A percentile compares a stretch with the other conserved stretches of the same genome.
Conservation (phyloP, 176 grass and related monocot species). For the Oryza rufipogon region DNA sequence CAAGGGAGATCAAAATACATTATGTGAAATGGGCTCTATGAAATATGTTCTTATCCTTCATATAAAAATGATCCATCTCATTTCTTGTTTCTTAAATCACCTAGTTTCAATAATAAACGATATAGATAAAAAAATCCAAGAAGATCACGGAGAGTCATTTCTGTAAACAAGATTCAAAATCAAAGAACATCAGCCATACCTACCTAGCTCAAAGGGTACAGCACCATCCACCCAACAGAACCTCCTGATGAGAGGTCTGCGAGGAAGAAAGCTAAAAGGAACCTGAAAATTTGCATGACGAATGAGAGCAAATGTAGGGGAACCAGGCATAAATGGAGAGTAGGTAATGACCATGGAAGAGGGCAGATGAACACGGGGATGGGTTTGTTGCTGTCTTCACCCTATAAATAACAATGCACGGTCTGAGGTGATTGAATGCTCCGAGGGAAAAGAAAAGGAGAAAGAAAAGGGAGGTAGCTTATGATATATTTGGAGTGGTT, state of each 20-base stretch:
- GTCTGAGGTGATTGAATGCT: constrained; percentile 44
- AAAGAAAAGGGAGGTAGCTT: neutral
- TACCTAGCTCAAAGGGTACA: constrained; percentile 10
- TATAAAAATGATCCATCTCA: neutral
- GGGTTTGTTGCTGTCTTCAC: constrained; percentile 3
- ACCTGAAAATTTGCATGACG: neutral
- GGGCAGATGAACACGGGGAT: neutral
- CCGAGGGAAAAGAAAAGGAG: neutral
- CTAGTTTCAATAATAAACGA: neutral
- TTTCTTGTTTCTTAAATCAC: neutral
- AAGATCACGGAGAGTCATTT: neutral
- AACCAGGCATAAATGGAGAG: constrained; percentile 24
- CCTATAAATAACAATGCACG: constrained; percentile 54
- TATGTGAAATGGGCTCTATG: neutral
- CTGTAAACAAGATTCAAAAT: neutral
- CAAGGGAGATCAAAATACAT: neutral
- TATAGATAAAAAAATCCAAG: neutral
- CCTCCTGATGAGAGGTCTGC: constrained; percentile 15
- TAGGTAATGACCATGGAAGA: constrained; percentile 24
- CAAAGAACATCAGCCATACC: constrained; percentile 17
- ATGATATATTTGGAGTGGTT: neutral
- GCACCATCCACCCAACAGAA: constrained; percentile 38
- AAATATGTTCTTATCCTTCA: neutral
- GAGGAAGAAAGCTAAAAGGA: constrained; percentile 23
- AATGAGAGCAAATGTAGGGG: constrained; percentile 28